A percentile compares a stretch with the other conserved stretches of the same genome.
phyloP scores from a whole-genome alignment of 306 rosid species.

The Chamaecrista fasciculata region DNA sequence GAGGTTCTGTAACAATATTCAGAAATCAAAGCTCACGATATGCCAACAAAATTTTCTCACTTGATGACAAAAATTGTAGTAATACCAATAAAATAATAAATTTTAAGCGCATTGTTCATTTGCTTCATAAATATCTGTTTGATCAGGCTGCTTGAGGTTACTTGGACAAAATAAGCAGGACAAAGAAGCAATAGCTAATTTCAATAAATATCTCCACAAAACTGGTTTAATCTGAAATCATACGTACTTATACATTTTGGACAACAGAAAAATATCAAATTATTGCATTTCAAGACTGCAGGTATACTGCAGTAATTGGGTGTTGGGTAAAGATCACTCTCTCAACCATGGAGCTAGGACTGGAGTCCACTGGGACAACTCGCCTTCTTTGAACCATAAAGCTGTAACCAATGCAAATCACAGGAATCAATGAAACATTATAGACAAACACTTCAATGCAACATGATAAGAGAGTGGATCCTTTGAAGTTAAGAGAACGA shows the following conservation, averaged over 20 bases:
- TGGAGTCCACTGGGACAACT: constrained; percentile 73
- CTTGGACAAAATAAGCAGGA: background rate
- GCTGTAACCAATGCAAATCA: constrained; percentile 45
- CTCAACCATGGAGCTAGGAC: constrained; percentile 70
- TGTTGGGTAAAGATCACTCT: constrained; percentile 49
- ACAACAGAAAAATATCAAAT: constrained; percentile 15
- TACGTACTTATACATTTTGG: constrained; percentile 17
- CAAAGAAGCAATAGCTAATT: background rate
- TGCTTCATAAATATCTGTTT: background rate
- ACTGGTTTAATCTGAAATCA: constrained; percentile 15
- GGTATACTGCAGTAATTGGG: constrained; percentile 8
- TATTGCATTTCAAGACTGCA: constrained; percentile 32
- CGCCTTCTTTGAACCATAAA: constrained; percentile 95
- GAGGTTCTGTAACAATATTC: no score
- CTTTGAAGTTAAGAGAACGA: no score
- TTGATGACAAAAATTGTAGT: no score
- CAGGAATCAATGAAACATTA: constrained; percentile 7
- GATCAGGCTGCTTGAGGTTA: background rate
- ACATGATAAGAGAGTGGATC: no score
- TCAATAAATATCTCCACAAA: background rate
- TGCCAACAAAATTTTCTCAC: no score
- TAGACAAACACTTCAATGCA: constrained; percentile 1
- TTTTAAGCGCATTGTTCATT: background rate
- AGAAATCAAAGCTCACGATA: no score
- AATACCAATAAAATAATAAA: no score